Conservation (phyloP, 1,284 basidiomycete genomes). For the Coniferiporia weirii region DNA sequence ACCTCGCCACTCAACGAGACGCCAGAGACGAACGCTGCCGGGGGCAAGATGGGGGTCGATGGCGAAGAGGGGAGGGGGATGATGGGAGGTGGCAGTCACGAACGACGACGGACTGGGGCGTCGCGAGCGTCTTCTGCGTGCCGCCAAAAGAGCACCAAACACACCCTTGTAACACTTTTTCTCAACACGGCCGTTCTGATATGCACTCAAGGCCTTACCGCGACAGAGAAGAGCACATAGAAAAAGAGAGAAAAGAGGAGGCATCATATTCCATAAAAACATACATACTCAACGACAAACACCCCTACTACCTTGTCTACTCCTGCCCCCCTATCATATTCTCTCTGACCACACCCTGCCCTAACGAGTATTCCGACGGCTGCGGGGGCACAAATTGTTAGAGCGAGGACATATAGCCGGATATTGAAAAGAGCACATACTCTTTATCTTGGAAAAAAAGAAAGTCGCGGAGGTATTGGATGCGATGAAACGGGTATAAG, state of each 20-base stretch:
- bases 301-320: neutral
- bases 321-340: neutral
- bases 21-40: neutral
- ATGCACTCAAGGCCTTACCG: neutral
- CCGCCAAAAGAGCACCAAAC: slow-evolving; percentile 3
- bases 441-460: too few species aligned
- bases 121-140: slow-evolving; percentile 1
- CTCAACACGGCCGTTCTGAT: neutral
- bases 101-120: neutral
- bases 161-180: neutral
- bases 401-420: too few species aligned
- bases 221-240: neutral
- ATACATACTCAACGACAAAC: neutral
- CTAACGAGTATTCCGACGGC: too few species aligned
- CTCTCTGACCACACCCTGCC: too few species aligned
- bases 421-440: too few species aligned
- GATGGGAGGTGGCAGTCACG: slow-evolving; percentile 1
- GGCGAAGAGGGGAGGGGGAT: neutral
- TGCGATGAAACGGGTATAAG: too few species aligned
- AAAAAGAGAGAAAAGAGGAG: neutral
- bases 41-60: neutral
- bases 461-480: too few species aligned
- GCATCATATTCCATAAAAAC: neutral
- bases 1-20: neutral
- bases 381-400: too few species aligned